phyloP scores from a whole-genome alignment of 495 filamentous ascomycete genomes.

The Venustampulla echinocandica region DNA sequence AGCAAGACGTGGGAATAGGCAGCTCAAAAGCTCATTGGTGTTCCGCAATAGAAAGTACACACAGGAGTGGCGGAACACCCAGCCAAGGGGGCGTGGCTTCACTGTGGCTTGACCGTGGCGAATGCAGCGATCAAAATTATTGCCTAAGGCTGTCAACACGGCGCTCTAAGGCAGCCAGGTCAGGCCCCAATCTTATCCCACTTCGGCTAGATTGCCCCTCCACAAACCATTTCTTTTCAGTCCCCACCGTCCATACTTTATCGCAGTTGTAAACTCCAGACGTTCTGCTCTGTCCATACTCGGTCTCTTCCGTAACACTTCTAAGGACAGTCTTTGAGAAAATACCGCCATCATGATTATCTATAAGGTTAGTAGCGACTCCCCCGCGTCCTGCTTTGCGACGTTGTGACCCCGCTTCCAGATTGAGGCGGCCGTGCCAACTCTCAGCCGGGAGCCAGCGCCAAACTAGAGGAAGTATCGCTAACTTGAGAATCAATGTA shows the following conservation, averaged over 20 bases:
- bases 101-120: not conserved
- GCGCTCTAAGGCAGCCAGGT: not conserved
- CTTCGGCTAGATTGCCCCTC: slow-evolving; percentile 11
- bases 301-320: slow-evolving; percentile 1
- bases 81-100: too few relatives aligned
- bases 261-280: not conserved
- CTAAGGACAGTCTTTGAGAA: not conserved
- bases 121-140: not conserved
- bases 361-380: slow-evolving; percentile 55
- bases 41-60: not conserved
- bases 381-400: not conserved
- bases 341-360: slow-evolving; percentile 60
- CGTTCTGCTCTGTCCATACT: not conserved
- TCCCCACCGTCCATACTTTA: slow-evolving; percentile 9
- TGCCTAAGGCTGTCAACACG: not conserved
- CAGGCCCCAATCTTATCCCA: not conserved
- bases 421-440: too few relatives aligned
- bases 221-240: slow-evolving; percentile 12
- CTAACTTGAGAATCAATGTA: slow-evolving; percentile 29
- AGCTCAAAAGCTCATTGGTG: too few relatives aligned
- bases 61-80: too few relatives aligned
- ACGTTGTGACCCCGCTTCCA: slow-evolving; percentile 11
- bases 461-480: slow-evolving; percentile 1
- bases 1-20: too few relatives aligned
- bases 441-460: not conserved